Evolutionary conservation across 345 rosid species (phyloP).

Genomic region (Syzygium grande): DNA sequence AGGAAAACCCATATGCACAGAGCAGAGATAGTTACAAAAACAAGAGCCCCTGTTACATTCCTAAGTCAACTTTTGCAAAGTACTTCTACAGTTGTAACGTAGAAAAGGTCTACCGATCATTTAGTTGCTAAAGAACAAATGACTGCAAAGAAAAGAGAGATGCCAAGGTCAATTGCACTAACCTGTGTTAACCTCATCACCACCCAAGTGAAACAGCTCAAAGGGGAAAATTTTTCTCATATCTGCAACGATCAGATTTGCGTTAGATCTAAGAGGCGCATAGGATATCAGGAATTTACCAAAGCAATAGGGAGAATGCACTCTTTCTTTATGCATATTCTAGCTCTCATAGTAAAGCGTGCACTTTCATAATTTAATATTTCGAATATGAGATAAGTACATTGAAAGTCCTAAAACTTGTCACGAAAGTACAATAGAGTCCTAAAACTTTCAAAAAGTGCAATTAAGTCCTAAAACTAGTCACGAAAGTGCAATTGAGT

Average conservation of each 20-base stretch:
- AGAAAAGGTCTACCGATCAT: neutral
- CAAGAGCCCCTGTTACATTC: neutral
- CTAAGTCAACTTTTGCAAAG: neutral
- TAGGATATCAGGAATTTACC: neutral
- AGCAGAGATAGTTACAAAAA: neutral
- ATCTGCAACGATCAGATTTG: slow-evolving; percentile 26
- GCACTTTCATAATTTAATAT: neutral
- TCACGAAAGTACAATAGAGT: too few species aligned
- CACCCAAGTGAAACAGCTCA: slow-evolving; percentile 95
- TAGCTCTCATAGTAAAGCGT: neutral
- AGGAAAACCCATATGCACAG: neutral
- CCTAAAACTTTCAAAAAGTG: too few species aligned
- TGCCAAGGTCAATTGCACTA: slow-evolving; percentile 3
- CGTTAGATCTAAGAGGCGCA: neutral
- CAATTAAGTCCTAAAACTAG: too few species aligned
- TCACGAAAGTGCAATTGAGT: too few species aligned
- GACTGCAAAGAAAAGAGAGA: neutral
- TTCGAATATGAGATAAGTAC: neutral
- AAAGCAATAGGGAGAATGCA: neutral
- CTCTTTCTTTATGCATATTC: neutral
- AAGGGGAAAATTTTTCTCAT: slow-evolving; percentile 89
- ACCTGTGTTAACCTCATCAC: slow-evolving; percentile 96
- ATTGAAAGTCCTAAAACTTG: too few species aligned
- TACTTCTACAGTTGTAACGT: neutral
- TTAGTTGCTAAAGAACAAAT: neutral